These are phyloP conservation scores for Penicillium pancosmium DNA, from an alignment of 495 filamentous ascomycete genomes.

Conservation along the genomic window DNA sequence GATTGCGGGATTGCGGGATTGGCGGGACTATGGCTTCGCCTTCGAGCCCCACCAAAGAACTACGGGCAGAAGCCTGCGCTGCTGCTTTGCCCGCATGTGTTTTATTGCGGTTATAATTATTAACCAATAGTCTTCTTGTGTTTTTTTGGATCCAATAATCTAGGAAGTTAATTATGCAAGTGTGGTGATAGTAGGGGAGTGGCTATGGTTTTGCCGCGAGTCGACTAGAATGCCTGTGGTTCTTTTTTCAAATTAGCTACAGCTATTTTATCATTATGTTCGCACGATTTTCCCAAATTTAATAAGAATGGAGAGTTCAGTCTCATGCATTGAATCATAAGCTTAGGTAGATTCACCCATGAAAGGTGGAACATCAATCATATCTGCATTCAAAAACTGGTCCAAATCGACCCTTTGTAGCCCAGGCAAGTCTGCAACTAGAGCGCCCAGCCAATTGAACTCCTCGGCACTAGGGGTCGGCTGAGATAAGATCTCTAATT, in stretches of 20 bases:
- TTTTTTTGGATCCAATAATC: too few relatives aligned
- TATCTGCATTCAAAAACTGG: conserved; percentile 35
- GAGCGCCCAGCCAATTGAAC: conserved; percentile 38
- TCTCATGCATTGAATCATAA: not conserved
- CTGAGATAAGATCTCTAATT: conserved; percentile 15
- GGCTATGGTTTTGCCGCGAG: not conserved
- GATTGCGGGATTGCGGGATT: conserved; percentile 5
- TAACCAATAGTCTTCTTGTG: too few relatives aligned
- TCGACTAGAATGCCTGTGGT: too few relatives aligned
- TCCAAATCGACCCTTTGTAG: conserved; percentile 40
- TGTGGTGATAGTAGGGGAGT: too few relatives aligned
- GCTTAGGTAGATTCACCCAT: conserved; percentile 8
- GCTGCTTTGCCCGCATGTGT: too few relatives aligned
- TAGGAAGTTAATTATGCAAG: too few relatives aligned
- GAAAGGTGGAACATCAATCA: conserved; percentile 25
- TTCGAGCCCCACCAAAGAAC: not conserved
- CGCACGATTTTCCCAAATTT: too few relatives aligned
- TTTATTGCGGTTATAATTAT: too few relatives aligned
- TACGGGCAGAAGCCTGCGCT: too few relatives aligned
- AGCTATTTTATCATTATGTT: not conserved
- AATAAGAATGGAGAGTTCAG: too few relatives aligned
- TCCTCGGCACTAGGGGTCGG: conserved; percentile 28
- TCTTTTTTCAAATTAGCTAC: not conserved
- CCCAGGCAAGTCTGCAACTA: conserved; percentile 43
- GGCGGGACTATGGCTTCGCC: not conserved